These are phyloP conservation scores for Penicillium sp. DNA, from an alignment of 2,329 filamentous ascomycete species.

Conservation along the genomic window DNA sequence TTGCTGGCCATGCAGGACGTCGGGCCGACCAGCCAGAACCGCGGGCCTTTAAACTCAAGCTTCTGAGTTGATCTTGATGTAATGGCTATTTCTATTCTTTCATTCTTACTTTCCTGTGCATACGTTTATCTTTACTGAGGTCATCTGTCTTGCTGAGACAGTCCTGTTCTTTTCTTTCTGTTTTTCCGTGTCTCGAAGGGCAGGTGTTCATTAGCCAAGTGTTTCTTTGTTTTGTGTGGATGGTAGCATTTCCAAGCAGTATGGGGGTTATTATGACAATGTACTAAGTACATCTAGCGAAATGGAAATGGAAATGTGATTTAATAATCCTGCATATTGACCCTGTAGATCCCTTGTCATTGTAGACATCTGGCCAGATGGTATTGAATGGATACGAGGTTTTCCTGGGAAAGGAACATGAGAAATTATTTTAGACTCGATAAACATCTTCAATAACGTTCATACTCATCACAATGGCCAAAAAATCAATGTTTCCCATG, in stretches of 20 bases:
- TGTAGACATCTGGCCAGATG: not conserved
- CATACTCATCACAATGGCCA: not conserved
- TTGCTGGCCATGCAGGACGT: constrained; percentile 57
- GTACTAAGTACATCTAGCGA: constrained; percentile 1
- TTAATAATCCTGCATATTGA: not conserved
- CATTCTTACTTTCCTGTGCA: constrained; percentile 16
- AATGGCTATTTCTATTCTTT: constrained; percentile 7
- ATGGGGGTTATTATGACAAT: not conserved
- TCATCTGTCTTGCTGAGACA: not conserved
- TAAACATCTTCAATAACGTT: not conserved
- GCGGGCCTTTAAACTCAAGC: constrained; percentile 27
- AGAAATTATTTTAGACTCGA: not conserved
- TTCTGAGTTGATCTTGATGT: not conserved
- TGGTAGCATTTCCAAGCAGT: not conserved
- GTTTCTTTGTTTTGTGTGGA: not conserved
- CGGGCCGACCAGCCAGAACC: constrained; percentile 35
- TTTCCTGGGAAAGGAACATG: not conserved
- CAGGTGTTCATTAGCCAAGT: constrained; percentile 9
- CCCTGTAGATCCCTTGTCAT: not conserved
- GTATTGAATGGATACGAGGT: not conserved
- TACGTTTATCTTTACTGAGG: constrained; percentile 11
- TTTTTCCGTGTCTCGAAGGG: constrained; percentile 4
- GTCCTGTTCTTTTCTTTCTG: constrained; percentile 2
- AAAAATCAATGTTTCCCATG: not conserved
- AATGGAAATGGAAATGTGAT: constrained; percentile 3